Base-by-base conservation (phyloP, 2,329 filamentous ascomycete genomes). In the Cercospora canescens region DNA sequence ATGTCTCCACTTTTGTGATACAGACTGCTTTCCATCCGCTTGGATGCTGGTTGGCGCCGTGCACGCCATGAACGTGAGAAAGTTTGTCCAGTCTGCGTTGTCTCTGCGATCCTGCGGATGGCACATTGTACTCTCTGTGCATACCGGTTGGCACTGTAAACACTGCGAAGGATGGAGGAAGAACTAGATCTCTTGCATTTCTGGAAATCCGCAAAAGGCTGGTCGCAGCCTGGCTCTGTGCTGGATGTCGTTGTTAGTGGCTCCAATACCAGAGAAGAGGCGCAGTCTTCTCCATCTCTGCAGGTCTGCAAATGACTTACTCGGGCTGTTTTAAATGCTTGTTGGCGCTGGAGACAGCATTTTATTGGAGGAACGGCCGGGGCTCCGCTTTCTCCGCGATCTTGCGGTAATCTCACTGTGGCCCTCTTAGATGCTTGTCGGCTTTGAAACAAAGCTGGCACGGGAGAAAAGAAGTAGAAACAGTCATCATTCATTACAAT, bases 381-480 rank as follows among this genome's bases (percentile, higher is more conserved):
- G 24, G 14, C 26, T 52, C 24, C 6, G 9, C 1, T 52, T 3
- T 52, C 24, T 52, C 24, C 26, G 21, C 7, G 24, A 52, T 8
- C 4, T 16, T 24, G 24, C 45, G 3, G 11, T 28, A 16, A 14
- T 24, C 24, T 30, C 24, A 4, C 16, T 16, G 45, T 24, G 24
- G 26, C 24, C 45, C 14, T 9, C 16, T 21, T 7, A 24, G 21
- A n/a, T 16, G 24, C 45, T 52, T 16, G 21, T 30, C 28, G 45
- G 45, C 45, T 28, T 26, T 52, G 24, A 30, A 52, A 52, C 45
- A 26, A 24, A 14, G 45, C 45, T 52, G 12, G 24, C 24, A 28
- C 45, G 26, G 45, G 45, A 52, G 45, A 52, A 35, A 56, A 56
- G 7, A 30, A 56, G 71, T 70, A 34, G 21, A 28, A 11, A 45